Conservation (phyloP, 164 flowering plant genomes). For the Vitis rotundifolia region DNA sequence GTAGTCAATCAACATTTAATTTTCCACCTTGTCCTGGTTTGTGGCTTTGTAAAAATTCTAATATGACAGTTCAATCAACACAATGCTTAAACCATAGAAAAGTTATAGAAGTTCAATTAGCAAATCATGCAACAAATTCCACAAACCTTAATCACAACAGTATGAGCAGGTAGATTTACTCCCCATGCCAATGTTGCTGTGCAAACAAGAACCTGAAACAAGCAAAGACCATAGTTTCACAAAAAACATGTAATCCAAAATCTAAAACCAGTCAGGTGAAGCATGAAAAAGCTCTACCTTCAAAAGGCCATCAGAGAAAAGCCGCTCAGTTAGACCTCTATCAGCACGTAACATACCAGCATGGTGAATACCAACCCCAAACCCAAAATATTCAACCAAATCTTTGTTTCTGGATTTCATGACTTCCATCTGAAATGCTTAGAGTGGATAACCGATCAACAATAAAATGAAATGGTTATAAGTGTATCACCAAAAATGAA, state of each 20-base stretch:
- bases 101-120: background rate
- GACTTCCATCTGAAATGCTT: conserved; percentile 76
- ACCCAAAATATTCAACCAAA: conserved; percentile 74
- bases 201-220: conserved; percentile 89
- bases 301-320: conserved; percentile 88
- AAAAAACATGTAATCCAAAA: conserved; percentile 1
- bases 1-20: background rate
- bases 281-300: conserved; percentile 44
- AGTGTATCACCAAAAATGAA: background rate
- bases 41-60: background rate
- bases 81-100: background rate
- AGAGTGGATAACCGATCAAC: background rate
- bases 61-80: background rate
- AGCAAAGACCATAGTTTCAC: background rate
- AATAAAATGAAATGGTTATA: background rate
- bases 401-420: conserved; percentile 91
- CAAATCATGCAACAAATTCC: background rate
- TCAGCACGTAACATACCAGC: conserved; percentile 99
- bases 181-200: conserved; percentile 99
- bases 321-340: conserved; percentile 90
- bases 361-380: conserved; percentile 91
- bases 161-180: conserved; percentile 98
- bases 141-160: conserved; percentile 96
- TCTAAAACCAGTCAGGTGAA: background rate
- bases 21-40: background rate